Evolutionary conservation across 2,329 filamentous ascomycete species (phyloP).

Genomic region (Alternaria rosae): DNA sequence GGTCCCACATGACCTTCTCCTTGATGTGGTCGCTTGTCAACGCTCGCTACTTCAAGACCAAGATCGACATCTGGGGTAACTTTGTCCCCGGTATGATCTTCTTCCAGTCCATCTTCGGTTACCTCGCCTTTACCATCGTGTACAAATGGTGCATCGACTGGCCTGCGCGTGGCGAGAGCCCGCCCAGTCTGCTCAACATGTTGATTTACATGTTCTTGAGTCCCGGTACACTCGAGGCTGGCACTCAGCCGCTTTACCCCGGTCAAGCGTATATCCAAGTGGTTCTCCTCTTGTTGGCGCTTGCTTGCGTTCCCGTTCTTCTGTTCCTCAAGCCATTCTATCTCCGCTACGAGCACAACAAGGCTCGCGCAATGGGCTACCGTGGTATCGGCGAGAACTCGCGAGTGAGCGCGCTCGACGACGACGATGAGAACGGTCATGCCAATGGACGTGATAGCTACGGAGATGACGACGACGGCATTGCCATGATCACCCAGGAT

Average conservation of each 20-base stretch:
- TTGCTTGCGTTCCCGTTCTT: constrained; percentile 86
- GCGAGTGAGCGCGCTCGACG: constrained; percentile 87
- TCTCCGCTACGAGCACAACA: constrained; percentile 92
- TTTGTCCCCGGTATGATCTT: constrained; percentile 99
- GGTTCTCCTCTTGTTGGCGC: constrained; percentile 78
- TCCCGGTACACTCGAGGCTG: constrained; percentile 76
- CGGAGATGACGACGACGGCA: constrained; percentile 79
- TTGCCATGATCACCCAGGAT: constrained; percentile 88
- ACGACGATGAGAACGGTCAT: constrained; percentile 76
- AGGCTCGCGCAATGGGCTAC: constrained; percentile 85
- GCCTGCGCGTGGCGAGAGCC: constrained; percentile 69
- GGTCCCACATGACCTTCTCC: constrained; percentile 99
- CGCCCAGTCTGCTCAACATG: constrained; percentile 96
- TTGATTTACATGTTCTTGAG: constrained; percentile 99
- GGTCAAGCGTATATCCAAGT: constrained; percentile 81
- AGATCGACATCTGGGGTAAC: constrained; percentile 96
- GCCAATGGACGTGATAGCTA: constrained; percentile 69
- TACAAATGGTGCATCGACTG: constrained; percentile 98
- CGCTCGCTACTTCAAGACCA: constrained; percentile 90
- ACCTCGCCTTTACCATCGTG: constrained; percentile 89
- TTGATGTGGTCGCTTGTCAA: constrained; percentile 93
- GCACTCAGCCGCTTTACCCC: constrained; percentile 69
- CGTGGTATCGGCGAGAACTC: constrained; percentile 89
- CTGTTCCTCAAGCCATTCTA: constrained; percentile 97
- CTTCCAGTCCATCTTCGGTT: constrained; percentile 98